Evolutionary conservation across 345 rosid genomes (phyloP).

Genomic region (Citrus glauca): DNA sequence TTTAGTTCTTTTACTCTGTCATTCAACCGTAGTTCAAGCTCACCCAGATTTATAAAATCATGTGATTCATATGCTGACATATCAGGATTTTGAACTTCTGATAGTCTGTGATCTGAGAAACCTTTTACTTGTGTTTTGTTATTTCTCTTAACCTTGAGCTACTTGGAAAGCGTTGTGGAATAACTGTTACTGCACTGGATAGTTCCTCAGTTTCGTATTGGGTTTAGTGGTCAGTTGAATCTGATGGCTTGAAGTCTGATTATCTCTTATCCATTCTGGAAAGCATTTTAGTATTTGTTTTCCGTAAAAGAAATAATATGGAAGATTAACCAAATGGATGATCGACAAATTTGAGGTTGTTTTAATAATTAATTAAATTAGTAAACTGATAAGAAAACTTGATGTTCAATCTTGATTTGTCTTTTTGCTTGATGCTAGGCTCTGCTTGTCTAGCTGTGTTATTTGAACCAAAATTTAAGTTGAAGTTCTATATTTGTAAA

Average conservation of each 20-base stretch:
- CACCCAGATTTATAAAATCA: neutral
- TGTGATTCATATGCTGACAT: neutral
- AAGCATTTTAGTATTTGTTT: neutral
- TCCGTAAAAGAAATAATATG: neutral
- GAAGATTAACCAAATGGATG: neutral
- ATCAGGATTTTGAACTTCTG: neutral
- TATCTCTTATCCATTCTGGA: neutral
- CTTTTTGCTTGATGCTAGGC: neutral
- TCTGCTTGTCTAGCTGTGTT: neutral
- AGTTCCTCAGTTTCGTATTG: neutral
- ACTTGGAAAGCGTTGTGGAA: neutral
- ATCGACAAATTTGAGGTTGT: neutral
- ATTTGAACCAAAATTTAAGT: conserved; percentile 8
- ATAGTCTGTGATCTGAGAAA: neutral
- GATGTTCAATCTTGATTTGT: neutral
- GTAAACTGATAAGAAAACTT: neutral
- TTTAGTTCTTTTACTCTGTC: neutral
- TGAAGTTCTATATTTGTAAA: conserved; percentile 1
- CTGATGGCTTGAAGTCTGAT: neutral
- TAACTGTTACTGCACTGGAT: neutral
- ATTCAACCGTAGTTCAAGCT: neutral
- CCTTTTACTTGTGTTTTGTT: neutral
- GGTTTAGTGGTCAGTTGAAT: neutral
- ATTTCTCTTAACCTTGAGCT: neutral
- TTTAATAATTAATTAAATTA: neutral